A percentile compares a stretch with the other conserved stretches of the same genome.
These are phyloP conservation scores for Colletotrichum melonis DNA, from an alignment of 2,329 filamentous ascomycete genomes.

Conservation along the genomic window DNA sequence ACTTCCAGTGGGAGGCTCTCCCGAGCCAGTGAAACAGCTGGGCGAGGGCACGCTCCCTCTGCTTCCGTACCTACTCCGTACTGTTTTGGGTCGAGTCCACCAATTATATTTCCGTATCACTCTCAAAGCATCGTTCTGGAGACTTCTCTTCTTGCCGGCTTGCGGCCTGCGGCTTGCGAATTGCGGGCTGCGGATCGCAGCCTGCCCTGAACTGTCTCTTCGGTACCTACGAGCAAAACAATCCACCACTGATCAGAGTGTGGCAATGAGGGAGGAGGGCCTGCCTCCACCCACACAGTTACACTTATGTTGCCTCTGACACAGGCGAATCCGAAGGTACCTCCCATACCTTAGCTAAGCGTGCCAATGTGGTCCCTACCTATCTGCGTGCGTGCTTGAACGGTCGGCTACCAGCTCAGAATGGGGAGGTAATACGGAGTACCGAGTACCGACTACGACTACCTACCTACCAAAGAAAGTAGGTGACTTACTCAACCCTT, in stretches of 20 bases:
- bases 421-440: background rate
- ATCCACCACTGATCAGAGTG: background rate
- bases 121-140: background rate
- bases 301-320: background rate
- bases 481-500: constrained; percentile 12
- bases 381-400: too few species aligned
- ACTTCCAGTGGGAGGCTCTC: background rate
- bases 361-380: too few species aligned
- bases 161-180: background rate
- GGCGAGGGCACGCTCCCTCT: constrained; percentile 8
- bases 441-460: background rate
- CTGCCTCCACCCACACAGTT: background rate
- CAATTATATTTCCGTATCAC: background rate
- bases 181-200: too few species aligned
- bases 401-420: background rate
- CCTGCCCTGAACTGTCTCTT: background rate
- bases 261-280: background rate
- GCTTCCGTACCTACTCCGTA: background rate
- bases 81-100: constrained; percentile 8
- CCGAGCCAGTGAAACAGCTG: constrained; percentile 32
- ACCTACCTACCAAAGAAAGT: background rate
- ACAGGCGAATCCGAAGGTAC: background rate
- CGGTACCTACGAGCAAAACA: background rate
- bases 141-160: constrained; percentile 7
- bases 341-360: background rate